Evolutionary conservation across 192 early-diverging fungal genomes (phyloP).

Genomic region (Coemansia sp.): DNA sequence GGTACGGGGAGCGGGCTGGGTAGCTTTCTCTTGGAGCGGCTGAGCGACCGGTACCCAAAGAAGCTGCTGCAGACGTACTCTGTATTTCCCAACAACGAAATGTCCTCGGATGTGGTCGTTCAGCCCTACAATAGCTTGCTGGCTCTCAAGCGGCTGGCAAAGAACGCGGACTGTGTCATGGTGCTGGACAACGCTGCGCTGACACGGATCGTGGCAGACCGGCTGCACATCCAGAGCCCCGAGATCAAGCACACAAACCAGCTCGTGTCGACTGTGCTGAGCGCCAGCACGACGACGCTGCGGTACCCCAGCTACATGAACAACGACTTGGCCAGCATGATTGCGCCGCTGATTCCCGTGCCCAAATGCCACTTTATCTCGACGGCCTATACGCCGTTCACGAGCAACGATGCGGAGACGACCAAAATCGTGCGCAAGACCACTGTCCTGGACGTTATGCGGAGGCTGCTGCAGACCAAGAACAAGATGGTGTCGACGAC

Average conservation of each 20-base stretch:
- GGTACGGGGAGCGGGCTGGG: constrained; percentile 98
- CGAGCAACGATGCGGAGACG: constrained; percentile 85
- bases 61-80: constrained; percentile 86
- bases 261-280: constrained; percentile 98
- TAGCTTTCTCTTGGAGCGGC: constrained; percentile 69
- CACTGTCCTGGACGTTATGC: constrained; percentile 97
- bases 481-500: constrained; percentile 96
- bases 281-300: constrained; percentile 91
- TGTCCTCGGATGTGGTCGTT: constrained; percentile 91
- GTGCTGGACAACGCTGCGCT: constrained; percentile 96
- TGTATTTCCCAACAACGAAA: constrained; percentile 70
- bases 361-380: constrained; percentile 95
- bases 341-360: constrained; percentile 96
- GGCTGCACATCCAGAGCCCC: constrained; percentile 89
- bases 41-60: constrained; percentile 95
- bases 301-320: constrained; percentile 99
- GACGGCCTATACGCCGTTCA: constrained; percentile 96
- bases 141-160: constrained; percentile 83
- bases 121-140: constrained; percentile 99
- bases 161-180: constrained; percentile 93
- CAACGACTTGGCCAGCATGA: constrained; percentile 94
- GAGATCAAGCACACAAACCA: constrained; percentile 96
- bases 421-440: constrained; percentile 94
- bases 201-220: constrained; percentile 87
- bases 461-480: constrained; percentile 92